phyloP scores from a whole-genome alignment of 345 rosid genomes.

The Laguncularia racemosa region DNA sequence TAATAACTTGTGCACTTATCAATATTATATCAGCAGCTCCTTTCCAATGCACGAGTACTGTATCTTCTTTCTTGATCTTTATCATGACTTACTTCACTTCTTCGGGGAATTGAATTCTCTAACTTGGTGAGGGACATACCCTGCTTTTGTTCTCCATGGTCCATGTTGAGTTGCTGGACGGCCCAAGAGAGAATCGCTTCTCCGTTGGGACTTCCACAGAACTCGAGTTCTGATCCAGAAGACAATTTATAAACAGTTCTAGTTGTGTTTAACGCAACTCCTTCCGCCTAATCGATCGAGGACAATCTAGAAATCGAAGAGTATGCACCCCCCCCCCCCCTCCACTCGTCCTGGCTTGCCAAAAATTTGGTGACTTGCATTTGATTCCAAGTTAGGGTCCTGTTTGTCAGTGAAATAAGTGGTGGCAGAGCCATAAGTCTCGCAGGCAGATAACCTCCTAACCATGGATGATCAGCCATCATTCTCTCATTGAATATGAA shows the following conservation, averaged over 20 bases:
- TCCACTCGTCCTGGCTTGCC: constrained; percentile 34
- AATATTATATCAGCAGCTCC: constrained; percentile 51
- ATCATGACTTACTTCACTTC: no score
- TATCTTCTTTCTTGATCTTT: constrained; percentile 12
- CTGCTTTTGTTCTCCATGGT: constrained; percentile 16
- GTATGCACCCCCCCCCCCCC: not conserved
- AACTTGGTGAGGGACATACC: constrained; percentile 20
- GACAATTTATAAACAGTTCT: constrained; percentile 36
- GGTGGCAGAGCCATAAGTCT: no score
- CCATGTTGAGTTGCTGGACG: no score
- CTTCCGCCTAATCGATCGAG: constrained; percentile 43
- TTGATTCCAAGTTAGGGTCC: no score
- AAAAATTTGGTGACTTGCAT: no score
- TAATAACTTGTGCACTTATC: no score
- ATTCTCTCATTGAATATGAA: no score
- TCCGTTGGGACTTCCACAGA: constrained; percentile 44
- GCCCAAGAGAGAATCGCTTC: constrained; percentile 46
- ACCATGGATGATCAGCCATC: no score
- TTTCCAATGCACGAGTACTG: constrained; percentile 38
- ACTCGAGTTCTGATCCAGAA: constrained; percentile 23
- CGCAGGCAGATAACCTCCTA: no score
- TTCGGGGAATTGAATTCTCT: constrained; percentile 44
- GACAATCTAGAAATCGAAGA: constrained; percentile 24
- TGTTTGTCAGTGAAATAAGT: no score
- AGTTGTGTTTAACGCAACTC: constrained; percentile 56